Evolutionary conservation across 148 eudicot genomes (phyloP), one percentile per base, ranked within the genome.

Genomic region (Nepenthes mirabilis): DNA sequence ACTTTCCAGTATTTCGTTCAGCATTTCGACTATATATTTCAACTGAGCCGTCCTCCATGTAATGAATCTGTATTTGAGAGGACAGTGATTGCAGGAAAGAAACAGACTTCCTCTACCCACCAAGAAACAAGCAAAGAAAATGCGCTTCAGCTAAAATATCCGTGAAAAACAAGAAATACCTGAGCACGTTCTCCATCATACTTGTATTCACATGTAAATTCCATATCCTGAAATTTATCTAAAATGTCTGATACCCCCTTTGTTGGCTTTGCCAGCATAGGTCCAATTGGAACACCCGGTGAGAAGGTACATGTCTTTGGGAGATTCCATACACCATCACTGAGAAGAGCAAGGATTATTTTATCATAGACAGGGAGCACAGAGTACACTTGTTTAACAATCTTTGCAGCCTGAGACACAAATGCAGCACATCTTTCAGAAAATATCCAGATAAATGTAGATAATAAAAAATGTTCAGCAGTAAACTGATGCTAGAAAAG

Each of bases 141-240:
- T 35, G 36, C 11, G n/a, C 33, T 36, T 60, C 35, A 56, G 55
- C 36, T 36, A 37, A 47, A 37, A 47, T 11, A 47, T 33, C 23
- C 7, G 7, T 40, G 33, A 14, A 1, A 52, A 52, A 52, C 55
- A 52, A 52, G 34, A 55, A 70, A 66, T 68, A 90, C 94, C 82
- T 90, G 98, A 68, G 98, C 98, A 49, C 98, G 90, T 70, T 88
- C 98, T 34, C 98, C 98, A 74, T 93, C 98, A 69, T 93, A 93
- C 75, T 93, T 93, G 80, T 83, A 93, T 72, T 93, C 98, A 61
- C 96, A 93, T 43, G 96, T 84, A 70, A 71, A 93, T 52, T 75
- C 87, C 79, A 70, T 88, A 73, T 80, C 83, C 64, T 93, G 98
- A 84, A 93, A 93, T 71, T 93, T 93, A 60, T 88, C 98, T 61